phyloP scores from a whole-genome alignment of 495 filamentous ascomycete species.

The Thermothielavioides terrestris region DNA sequence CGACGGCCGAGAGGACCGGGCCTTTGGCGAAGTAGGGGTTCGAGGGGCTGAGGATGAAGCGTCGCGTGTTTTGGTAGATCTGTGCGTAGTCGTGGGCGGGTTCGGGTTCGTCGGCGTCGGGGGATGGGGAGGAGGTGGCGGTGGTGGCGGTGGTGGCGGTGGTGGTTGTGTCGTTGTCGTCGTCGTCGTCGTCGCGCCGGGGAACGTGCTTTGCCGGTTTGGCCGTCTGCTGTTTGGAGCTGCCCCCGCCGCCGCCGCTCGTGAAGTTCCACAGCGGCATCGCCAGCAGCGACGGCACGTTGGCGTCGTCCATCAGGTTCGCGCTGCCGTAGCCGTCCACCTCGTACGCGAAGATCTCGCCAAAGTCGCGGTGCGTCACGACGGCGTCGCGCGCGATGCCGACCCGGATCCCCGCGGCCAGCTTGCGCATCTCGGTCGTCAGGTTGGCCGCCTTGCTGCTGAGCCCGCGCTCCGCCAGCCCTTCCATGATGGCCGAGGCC shows the following conservation, averaged over 20 bases:
- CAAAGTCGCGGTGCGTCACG: slow-evolving; percentile 28
- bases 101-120: slow-evolving; percentile 13
- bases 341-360: slow-evolving; percentile 51
- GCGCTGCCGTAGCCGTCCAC: slow-evolving; percentile 51
- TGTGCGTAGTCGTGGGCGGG: slow-evolving; percentile 17
- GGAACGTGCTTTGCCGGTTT: slow-evolving; percentile 5
- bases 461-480: slow-evolving; percentile 28
- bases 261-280: slow-evolving; percentile 28
- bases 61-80: slow-evolving; percentile 51
- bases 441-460: slow-evolving; percentile 34
- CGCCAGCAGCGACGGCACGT: slow-evolving; percentile 51
- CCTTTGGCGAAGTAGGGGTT: slow-evolving; percentile 55
- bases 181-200: neutral
- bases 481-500: slow-evolving; percentile 45
- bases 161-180: neutral
- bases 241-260: neutral
- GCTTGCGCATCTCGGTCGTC: slow-evolving; percentile 40
- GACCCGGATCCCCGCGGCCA: slow-evolving; percentile 41
- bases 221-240: slow-evolving; percentile 1
- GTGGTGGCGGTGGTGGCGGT: neutral
- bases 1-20: slow-evolving; percentile 46
- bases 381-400: slow-evolving; percentile 41
- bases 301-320: slow-evolving; percentile 59
- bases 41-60: slow-evolving; percentile 42
- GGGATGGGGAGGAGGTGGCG: neutral